A percentile compares a stretch with the other conserved stretches of the same genome.
These are phyloP conservation scores for Metarhizium anisopliae DNA, from an alignment of 2,329 filamentous ascomycete species.

Conservation along the genomic window DNA sequence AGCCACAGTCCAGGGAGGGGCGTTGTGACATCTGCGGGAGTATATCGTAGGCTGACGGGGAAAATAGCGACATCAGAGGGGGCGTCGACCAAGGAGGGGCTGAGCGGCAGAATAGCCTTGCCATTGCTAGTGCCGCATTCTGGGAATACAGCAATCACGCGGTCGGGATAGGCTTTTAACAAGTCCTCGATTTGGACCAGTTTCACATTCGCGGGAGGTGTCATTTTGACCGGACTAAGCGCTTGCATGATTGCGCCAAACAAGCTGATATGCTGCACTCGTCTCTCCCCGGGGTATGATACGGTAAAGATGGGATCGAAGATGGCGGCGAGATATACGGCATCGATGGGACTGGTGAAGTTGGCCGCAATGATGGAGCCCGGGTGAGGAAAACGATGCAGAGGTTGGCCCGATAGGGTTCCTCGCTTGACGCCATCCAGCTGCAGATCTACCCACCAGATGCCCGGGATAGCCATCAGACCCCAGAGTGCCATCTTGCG, in stretches of 20 bases:
- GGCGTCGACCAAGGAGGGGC: slow-evolving; percentile 63
- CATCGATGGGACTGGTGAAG: slow-evolving; percentile 87
- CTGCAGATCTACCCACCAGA: slow-evolving; percentile 98
- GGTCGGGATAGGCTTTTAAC: slow-evolving; percentile 57
- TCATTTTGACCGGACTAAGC: slow-evolving; percentile 48
- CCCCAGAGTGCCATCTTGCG: slow-evolving; percentile 85
- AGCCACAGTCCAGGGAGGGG: slow-evolving; percentile 69
- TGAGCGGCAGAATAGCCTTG: slow-evolving; percentile 76
- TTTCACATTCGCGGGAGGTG: slow-evolving; percentile 34
- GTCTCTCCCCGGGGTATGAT: slow-evolving; percentile 65
- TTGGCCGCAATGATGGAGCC: slow-evolving; percentile 81
- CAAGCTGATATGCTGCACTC: slow-evolving; percentile 70
- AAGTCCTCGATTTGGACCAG: slow-evolving; percentile 57
- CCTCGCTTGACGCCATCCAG: slow-evolving; percentile 94
- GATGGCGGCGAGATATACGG: slow-evolving; percentile 86
- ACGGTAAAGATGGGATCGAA: slow-evolving; percentile 93
- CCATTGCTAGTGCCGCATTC: slow-evolving; percentile 94
- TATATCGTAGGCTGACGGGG: slow-evolving; percentile 83
- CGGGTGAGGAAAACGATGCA: slow-evolving; percentile 65
- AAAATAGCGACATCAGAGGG: slow-evolving; percentile 68
- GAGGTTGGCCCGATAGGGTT: slow-evolving; percentile 66
- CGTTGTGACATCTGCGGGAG: slow-evolving; percentile 81
- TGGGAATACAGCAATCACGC: slow-evolving; percentile 80
- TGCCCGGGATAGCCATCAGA: slow-evolving; percentile 77
- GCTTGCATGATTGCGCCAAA: slow-evolving; percentile 66